Evolutionary conservation across 768 basidiomycete genomes (phyloP), one percentile per base, ranked within the genome.

Genomic region (Leucocoprinus leucothites): DNA sequence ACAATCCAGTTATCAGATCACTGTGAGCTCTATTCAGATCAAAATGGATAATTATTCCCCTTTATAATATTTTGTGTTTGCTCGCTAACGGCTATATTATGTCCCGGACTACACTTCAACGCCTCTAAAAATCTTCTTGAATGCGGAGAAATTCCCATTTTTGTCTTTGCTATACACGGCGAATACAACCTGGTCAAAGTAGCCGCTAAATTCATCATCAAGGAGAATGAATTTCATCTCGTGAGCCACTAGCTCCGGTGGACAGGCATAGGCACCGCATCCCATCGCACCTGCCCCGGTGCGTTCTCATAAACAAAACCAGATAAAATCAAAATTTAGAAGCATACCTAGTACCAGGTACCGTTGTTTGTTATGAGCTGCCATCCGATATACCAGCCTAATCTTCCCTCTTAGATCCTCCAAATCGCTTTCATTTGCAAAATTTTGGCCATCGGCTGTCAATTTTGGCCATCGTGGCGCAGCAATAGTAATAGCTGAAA

Each of bases 401-500:
- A 79, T 75, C 58, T 78, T 79, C 50, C 63, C 73, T 35, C 68
- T 67, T n/a, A 79, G 53, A 56, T 72, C 68, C n/a, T 68, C 62
- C 24, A 76, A 48, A 35, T 66, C 67, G 8, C 58, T 60, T 9
- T 65, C 53, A 7, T 65, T 57, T 51, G 48, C 48, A 31, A 72
- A 67, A 1, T 59, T 42, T 24, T 63, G 41, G 9, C 22, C 13
- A 46, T 69, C 68, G 21, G 58, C 55, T 1, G 68, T 71, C n/a
- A 78, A 60, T 7, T 53, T 48, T 2, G 69, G 69, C 3, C 48
- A 22, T 3, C 73, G 56, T 1, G 76, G 77, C 4, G 74, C 77
- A 21, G 78, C 74, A n/a, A 78, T 73, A 6, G 77, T 78, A 48
- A 78, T 65, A 3, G 78, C 74, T 14, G 74, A 75, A 19, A 78